These are phyloP conservation scores for Saprolegnia diclina DNA, from an alignment of 352 stramenopile species.

Conservation along the genomic window DNA sequence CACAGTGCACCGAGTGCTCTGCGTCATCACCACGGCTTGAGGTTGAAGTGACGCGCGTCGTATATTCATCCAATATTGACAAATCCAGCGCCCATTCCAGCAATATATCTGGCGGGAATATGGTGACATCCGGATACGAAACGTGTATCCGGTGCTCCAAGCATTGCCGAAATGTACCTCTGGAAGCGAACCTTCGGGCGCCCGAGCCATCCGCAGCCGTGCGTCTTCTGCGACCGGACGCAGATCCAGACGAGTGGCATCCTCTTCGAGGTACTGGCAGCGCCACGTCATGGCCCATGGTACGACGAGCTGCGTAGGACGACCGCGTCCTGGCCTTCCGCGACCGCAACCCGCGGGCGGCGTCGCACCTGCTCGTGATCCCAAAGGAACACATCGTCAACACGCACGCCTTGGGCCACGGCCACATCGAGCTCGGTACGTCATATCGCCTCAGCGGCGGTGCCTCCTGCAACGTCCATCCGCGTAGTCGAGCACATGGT, in stretches of 20 bases:
- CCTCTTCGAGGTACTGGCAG: conserved; percentile 5
- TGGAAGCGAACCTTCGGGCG: background rate
- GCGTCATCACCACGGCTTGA: too few relatives aligned
- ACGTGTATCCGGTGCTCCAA: background rate
- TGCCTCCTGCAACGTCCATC: background rate
- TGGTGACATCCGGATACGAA: background rate
- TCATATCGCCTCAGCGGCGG: background rate
- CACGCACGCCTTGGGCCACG: background rate
- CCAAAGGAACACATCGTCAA: conserved; percentile 23
- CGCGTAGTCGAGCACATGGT: conserved; percentile 24
- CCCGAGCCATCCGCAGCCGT: background rate
- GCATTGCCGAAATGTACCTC: background rate
- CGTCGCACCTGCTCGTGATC: conserved; percentile 21
- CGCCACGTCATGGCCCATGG: background rate
- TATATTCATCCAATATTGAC: too few relatives aligned
- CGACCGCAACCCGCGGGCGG: conserved; percentile 8
- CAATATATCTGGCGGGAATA: too few relatives aligned
- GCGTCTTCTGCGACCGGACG: conserved; percentile 24
- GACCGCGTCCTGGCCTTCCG: conserved; percentile 25
- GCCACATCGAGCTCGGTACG: conserved; percentile 9
- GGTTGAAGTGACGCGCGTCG: too few relatives aligned
- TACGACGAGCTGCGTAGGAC: conserved; percentile 1
- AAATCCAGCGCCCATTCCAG: too few relatives aligned
- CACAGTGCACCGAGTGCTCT: too few relatives aligned
- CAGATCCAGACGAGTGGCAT: conserved; percentile 24